These are phyloP conservation scores for Stachybotrys chartarum DNA, from an alignment of 2,329 filamentous ascomycete genomes.

Conservation along the genomic window DNA sequence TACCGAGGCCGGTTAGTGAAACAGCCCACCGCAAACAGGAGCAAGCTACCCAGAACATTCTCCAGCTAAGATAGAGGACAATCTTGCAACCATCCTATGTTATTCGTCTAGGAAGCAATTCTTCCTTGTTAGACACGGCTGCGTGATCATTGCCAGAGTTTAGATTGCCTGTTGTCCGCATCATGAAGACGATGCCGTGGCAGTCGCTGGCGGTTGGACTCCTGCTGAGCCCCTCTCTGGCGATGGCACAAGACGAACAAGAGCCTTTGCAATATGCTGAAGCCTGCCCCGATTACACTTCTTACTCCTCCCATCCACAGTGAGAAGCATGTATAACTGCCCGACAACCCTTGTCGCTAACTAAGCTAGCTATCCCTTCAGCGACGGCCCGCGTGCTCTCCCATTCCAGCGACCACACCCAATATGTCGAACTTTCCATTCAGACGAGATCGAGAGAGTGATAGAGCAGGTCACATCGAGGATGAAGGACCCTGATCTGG, in stretches of 20 bases:
- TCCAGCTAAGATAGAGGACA: too few species aligned
- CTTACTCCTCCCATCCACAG: conserved; percentile 31
- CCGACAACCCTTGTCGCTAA: background rate
- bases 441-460: conserved; percentile 77
- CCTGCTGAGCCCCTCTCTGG: conserved; percentile 6
- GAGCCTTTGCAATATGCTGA: conserved; percentile 15
- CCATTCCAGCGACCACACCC: conserved; percentile 79
- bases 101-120: too few species aligned
- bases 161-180: background rate
- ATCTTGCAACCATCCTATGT: too few species aligned
- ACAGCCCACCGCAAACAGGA: too few species aligned
- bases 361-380: conserved; percentile 61
- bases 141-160: too few species aligned
- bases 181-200: conserved; percentile 13
- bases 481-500: conserved; percentile 80
- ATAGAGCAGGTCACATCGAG: conserved; percentile 74
- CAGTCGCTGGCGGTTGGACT: conserved; percentile 17
- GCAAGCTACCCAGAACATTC: too few species aligned
- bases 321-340: conserved; percentile 13
- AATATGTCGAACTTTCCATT: conserved; percentile 84
- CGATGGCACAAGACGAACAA: conserved; percentile 9
- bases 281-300: conserved; percentile 33
- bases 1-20: too few species aligned
- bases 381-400: conserved; percentile 68
- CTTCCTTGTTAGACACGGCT: too few species aligned